Evolutionary conservation across 306 rosid species (phyloP).

Genomic region (Boehmeria nivea): DNA sequence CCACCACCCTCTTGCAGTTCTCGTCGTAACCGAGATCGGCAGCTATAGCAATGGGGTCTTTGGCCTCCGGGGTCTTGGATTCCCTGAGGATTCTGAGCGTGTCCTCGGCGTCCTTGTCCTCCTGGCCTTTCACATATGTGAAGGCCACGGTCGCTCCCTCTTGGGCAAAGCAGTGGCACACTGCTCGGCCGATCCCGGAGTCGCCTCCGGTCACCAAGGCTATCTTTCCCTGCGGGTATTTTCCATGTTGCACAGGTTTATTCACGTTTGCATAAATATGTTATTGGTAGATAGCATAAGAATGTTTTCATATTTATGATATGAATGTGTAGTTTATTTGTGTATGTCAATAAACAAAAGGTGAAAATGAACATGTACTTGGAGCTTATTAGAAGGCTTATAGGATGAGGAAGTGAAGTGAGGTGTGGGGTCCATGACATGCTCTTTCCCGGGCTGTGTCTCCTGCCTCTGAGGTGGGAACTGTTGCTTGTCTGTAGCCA

Average conservation of each 20-base stretch:
- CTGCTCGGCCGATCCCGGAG: constrained; percentile 73
- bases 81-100: constrained; percentile 43
- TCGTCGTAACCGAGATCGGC: constrained; percentile 64
- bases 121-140: constrained; percentile 61
- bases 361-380: constrained; percentile 18
- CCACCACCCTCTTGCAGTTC: constrained; percentile 54
- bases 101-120: constrained; percentile 62
- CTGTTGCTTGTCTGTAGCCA: constrained; percentile 52
- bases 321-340: too few relatives aligned
- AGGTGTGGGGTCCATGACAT: constrained; percentile 66
- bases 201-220: constrained; percentile 70
- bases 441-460: constrained; percentile 70
- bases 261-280: too few relatives aligned
- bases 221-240: constrained; percentile 53
- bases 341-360: too few relatives aligned
- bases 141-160: constrained; percentile 79
- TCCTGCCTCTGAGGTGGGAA: constrained; percentile 61
- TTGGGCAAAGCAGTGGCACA: constrained; percentile 53
- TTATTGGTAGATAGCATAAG: too few relatives aligned
- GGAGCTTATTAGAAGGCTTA: constrained; percentile 63
- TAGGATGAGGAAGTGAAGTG: constrained; percentile 46
- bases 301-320: too few relatives aligned
- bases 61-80: constrained; percentile 43
- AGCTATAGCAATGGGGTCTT: constrained; percentile 55
- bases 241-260: too few relatives aligned